Percentiles rank a stretch among this genome's conserved stretches.
Evolutionary conservation across 129 eudicot genomes (phyloP).

Genomic region (sunflower (Helianthus annuus)): DNA sequence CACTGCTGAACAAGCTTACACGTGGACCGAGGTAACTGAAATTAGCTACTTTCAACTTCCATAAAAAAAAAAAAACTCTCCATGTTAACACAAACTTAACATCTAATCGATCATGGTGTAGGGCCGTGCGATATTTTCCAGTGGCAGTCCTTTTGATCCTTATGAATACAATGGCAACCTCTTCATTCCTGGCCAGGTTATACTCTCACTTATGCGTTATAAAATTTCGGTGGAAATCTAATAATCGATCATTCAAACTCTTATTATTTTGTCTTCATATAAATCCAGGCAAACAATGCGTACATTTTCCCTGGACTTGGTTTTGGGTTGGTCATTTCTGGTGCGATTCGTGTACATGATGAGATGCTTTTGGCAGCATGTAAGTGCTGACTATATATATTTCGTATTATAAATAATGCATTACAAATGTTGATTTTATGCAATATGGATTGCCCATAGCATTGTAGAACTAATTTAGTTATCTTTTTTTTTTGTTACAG

Average conservation of each 20-base stretch:
- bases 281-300: constrained; percentile 77
- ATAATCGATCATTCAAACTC: neutral
- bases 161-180: constrained; percentile 70
- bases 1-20: neutral
- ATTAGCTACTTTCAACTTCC: neutral
- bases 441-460: neutral
- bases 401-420: constrained; percentile 8
- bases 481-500: constrained; percentile 33
- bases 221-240: neutral
- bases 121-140: constrained; percentile 90
- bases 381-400: constrained; percentile 41
- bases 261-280: constrained; percentile 10
- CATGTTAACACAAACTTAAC: constrained; percentile 12
- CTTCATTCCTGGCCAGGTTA: constrained; percentile 91
- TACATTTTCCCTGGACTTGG: constrained; percentile 97
- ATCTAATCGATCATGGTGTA: constrained; percentile 19
- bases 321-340: constrained; percentile 80
- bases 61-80: neutral
- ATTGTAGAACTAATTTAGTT: constrained; percentile 4
- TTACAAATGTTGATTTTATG: neutral
- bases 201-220: neutral
- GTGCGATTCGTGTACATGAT: constrained; percentile 87
- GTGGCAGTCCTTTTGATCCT: constrained; percentile 95
- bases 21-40: too few relatives aligned
- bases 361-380: constrained; percentile 97